phyloP scores from a whole-genome alignment of 768 basidiomycete genomes.

The Phaeolepiota aurea region DNA sequence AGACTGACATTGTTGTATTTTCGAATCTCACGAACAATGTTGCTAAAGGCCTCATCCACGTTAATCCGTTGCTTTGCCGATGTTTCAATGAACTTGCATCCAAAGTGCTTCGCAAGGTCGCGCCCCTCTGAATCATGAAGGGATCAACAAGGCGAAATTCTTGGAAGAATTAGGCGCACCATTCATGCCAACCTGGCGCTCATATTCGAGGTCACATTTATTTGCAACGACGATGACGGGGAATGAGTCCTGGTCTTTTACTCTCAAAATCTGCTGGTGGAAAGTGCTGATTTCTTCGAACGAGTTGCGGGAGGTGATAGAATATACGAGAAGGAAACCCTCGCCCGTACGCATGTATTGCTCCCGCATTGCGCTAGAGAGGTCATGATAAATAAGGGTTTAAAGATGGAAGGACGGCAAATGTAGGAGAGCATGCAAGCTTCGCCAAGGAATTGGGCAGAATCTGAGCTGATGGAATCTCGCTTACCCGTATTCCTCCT shows the following conservation, averaged over 20 bases:
- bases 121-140: constrained; percentile 98
- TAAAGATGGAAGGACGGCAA: not conserved
- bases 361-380: constrained; percentile 87
- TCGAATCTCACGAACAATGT: constrained; percentile 89
- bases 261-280: constrained; percentile 92
- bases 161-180: constrained; percentile 32
- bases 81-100: constrained; percentile 92
- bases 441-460: not conserved
- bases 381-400: constrained; percentile 3
- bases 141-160: not conserved
- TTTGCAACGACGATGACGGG: constrained; percentile 97
- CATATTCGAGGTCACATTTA: constrained; percentile 93
- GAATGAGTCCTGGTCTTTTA: constrained; percentile 94
- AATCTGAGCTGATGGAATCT: not conserved
- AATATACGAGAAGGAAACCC: constrained; percentile 96
- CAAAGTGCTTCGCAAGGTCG: constrained; percentile 90
- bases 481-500: constrained; percentile 94
- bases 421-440: not conserved
- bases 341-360: constrained; percentile 99
- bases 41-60: constrained; percentile 92
- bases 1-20: constrained; percentile 78
- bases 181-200: constrained; percentile 92
- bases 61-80: constrained; percentile 96
- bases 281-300: constrained; percentile 97
- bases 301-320: constrained; percentile 95